Evolutionary conservation across 768 basidiomycete genomes (phyloP).

Genomic region (Trametes maxima): DNA sequence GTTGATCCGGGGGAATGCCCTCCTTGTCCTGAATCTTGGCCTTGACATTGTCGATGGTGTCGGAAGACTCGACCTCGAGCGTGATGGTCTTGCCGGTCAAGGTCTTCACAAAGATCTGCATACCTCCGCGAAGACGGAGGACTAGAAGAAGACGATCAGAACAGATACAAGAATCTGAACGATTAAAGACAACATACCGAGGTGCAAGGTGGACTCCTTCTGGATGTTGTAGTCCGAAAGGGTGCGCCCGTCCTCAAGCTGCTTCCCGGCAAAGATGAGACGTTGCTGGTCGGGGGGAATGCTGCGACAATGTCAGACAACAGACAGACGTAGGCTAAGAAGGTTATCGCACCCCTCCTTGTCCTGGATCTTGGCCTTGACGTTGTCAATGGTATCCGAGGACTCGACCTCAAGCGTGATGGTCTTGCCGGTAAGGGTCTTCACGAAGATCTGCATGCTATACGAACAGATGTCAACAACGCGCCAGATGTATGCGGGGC

Average conservation of each 20-base stretch:
- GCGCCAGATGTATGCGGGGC: not conserved
- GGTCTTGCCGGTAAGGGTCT: conserved; percentile 88
- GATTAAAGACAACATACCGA: conserved; percentile 34
- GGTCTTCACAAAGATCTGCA: conserved; percentile 42
- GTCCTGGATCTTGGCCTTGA: conserved; percentile 83
- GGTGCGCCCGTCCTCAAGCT: conserved; percentile 92
- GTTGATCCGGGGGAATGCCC: conserved; percentile 39
- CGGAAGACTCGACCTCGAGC: conserved; percentile 40
- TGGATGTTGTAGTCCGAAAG: conserved; percentile 92
- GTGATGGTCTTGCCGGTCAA: conserved; percentile 40
- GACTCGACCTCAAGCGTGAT: conserved; percentile 85
- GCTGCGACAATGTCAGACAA: not conserved
- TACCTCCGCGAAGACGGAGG: conserved; percentile 35
- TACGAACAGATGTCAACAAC: conserved; percentile 39
- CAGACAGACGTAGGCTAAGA: not conserved
- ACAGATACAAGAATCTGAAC: conserved; percentile 39
- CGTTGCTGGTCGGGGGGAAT: conserved; percentile 92
- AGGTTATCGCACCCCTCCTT: conserved; percentile 60
- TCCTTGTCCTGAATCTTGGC: conserved; percentile 41
- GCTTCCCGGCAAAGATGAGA: conserved; percentile 95
- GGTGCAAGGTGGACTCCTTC: conserved; percentile 92
- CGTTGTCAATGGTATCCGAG: conserved; percentile 75
- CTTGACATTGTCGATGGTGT: conserved; percentile 40
- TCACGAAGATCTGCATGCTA: conserved; percentile 86
- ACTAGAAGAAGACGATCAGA: conserved; percentile 13